These are phyloP conservation scores for Morella rubra DNA, from an alignment of 306 rosid genomes.

Conservation along the genomic window DNA sequence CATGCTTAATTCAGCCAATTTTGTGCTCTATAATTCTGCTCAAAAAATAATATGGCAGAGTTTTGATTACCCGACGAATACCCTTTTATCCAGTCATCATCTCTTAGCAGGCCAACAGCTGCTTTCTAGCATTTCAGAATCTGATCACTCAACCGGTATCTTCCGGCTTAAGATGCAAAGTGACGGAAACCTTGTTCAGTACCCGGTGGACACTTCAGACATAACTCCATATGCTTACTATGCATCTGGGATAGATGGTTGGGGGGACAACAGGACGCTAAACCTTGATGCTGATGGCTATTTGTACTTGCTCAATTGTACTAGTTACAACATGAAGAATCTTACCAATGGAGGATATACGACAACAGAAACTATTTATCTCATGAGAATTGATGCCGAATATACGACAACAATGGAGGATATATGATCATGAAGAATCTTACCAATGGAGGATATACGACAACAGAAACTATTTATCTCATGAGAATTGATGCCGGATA, in stretches of 20 bases:
- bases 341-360: not conserved
- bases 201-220: not conserved
- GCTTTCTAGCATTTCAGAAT: no score
- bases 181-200: not conserved
- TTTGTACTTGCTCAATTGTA: not conserved
- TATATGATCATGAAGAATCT: not conserved
- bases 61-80: no score
- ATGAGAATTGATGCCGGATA: not conserved
- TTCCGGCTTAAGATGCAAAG: no score
- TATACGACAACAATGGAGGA: no score
- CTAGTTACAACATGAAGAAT: not conserved
- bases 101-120: no score
- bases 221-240: not conserved
- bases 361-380: not conserved
- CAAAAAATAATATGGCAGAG: no score
- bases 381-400: not conserved
- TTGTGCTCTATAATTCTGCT: no score
- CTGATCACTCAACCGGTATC: no score
- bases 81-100: no score
- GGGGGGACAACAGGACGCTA: not conserved
- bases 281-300: not conserved
- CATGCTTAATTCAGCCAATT: no score
- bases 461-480: not conserved
- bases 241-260: rapidly evolving
- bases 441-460: not conserved